Base-by-base conservation (phyloP, 768 basidiomycete species). In the Agrocybe praecox region DNA sequence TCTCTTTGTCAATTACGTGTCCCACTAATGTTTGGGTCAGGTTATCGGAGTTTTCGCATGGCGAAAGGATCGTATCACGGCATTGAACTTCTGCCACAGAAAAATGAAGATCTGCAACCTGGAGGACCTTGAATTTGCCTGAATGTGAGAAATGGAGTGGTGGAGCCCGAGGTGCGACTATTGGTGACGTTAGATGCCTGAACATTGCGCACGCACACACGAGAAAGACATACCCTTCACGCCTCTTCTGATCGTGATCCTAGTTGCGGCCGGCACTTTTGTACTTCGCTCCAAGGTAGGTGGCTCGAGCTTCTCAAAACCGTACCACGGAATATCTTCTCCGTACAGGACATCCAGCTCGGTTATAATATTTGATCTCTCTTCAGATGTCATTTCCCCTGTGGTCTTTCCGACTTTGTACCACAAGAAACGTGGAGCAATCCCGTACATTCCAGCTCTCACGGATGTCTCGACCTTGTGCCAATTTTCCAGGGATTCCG, bases 21-120 rank as follows among this genome's bases (percentile, higher is more conserved):
- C 78, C 83, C 42, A 99, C 74, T 49, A 98, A 83, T 2, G 84
- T 78, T n/a, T 77, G 80, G 0, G 94, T 94, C 59, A 90, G 79
- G 59, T 87, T 85, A 68, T 98, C 96, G 2, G 94, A 90, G 36
- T 78, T 77, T 15, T 72, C 69, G 61, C 81, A 82, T 33, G 77
- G 74, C 53, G 84, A 82, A 10, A 87, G 76, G 34, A 81, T 68
- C 2, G 89, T 89, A 58, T 97, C 94, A 34, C 84, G 81, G 67
- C 96, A 98, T 8, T 72, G 63, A 2, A 94, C 94, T 32, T 81
- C 79, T 4, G 87, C 84, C 49, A 95, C 92, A 0, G 91, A 92
- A 72, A 85, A 98, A 70, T 99, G 96, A 24, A 99, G 78, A 69
- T 99, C 96, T 6, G 96, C 96, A 29, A 98, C 81, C 74, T 94